Base-by-base conservation (phyloP, 176 grass and related monocot genomes). In the Triticum turgidum region DNA sequence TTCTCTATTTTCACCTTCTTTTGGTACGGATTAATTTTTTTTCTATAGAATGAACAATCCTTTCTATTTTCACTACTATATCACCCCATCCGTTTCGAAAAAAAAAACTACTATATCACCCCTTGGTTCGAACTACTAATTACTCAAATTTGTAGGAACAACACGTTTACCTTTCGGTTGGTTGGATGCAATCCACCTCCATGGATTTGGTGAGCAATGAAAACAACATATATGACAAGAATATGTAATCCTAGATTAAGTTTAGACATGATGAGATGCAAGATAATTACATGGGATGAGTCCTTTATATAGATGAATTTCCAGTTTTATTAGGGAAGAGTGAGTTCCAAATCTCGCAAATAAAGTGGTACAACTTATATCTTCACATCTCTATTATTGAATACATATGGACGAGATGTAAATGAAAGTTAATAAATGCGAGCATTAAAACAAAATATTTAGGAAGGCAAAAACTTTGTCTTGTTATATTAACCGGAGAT, bases 241-340 rank as follows among this genome's bases (percentile, higher is more conserved):
- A 71, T 41, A 71, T 71, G 35, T 12, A 71, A 39, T 39, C 35
- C 35, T 39, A 71, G 18, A 10, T 22, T 71, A 11, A 71, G 69
- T 71, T 71, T 71, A 39, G 69, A 71, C 69, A 72, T 72, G 69
- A 72, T 72, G 69, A 42, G 69, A 72, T 72, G 69, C 37, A 38
- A 42, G 37, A 42, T 2, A 42, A 71, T 71, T 54, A 22, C 18
- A 72, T 34, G 9, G 30, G 68, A 72, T 37, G 9, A 12, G 18
- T 37, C 18, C 69, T 20, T 72, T 42, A 72, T 72, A 72, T 42
- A 72, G 69, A 72, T 22, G 20, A 72, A 72, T 42, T 41, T 42
- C 8, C 8, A 1, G 13, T 39, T 72, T 72, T 72, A 42, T 72
- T 14, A 73, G 7, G 18, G 21, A 25, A 24, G 30, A 33, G 65